Base-by-base conservation (phyloP, 2,329 filamentous ascomycete species). In the Aspergillus pseudonomiae region DNA sequence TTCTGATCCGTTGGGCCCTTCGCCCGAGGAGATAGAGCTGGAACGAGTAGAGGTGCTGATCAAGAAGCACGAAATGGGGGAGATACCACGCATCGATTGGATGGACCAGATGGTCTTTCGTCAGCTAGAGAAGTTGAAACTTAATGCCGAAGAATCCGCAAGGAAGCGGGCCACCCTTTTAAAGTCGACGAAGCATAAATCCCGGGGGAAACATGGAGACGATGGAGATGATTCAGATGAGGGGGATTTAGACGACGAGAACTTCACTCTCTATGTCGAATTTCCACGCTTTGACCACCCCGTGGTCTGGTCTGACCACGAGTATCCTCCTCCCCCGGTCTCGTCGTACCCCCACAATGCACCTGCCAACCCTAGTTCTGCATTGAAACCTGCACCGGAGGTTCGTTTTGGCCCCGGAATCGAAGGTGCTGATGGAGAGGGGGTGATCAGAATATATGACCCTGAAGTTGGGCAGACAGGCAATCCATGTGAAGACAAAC, bases 61-160 rank as follows among this genome's bases (percentile, higher is more conserved):
- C 75, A 99, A 99, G 80, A 96, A 97, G 79, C 95, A 98, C 74
- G 96, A 99, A 75, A 96, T 97, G 91, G 94, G 93, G 21, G 95
- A 99, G 75, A 94, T 99, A 30, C 89, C 92, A 0, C 88, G 93
- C 19, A 91, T 97, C 55, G 92, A 96, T 71, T 99, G 95, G 96
- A 86, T 99, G 50, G 95, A 99, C 76, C 92, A 95, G 73, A 85
- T 98, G 70, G 94, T 97, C 3, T 99, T 96, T 75, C 89, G 94
- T 46, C 91, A 91, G 58, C 89, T 96, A 64, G 94, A 97, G 80
- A 95, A 91, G 79, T 85, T 88, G 63, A 87, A 89, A 26, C 75
- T 88, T 3, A 84, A 89, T 71, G 86, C 87, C 12, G 88, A 91
- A 41, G 86, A 85, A 70, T 85, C 86, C 46, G 88, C 88, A 1